These are phyloP conservation scores for Knufia petricola DNA, from an alignment of 2,329 filamentous ascomycete genomes.

Conservation along the genomic window DNA sequence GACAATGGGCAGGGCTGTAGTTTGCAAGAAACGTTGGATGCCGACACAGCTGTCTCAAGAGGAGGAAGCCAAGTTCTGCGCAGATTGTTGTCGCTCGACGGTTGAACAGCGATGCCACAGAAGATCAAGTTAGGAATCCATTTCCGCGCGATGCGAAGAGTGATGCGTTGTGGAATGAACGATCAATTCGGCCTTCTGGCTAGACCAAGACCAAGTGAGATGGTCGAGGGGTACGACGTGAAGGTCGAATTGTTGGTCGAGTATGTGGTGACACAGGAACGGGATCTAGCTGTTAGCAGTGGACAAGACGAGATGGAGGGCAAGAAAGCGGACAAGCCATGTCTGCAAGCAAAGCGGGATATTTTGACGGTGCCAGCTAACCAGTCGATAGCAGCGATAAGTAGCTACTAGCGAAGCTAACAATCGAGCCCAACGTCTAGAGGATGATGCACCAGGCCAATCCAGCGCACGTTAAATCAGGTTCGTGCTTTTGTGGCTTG, in stretches of 20 bases:
- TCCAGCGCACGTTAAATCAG: constrained; percentile 11
- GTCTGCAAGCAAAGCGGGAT: constrained; percentile 12
- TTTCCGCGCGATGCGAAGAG: background rate
- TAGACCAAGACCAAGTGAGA: background rate
- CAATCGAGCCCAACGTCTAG: constrained; percentile 12
- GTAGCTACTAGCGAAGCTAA: constrained; percentile 7
- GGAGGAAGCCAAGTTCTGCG: too few relatives aligned
- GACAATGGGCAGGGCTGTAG: too few relatives aligned
- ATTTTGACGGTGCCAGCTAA: constrained; percentile 22
- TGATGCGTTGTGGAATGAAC: background rate
- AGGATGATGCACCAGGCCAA: constrained; percentile 22
- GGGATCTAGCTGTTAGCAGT: background rate
- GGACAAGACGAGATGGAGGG: constrained; percentile 7
- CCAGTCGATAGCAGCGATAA: constrained; percentile 20
- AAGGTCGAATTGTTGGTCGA: background rate
- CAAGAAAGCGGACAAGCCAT: constrained; percentile 7
- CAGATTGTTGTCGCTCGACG: too few relatives aligned
- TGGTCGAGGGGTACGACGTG: background rate
- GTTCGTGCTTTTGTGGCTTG: constrained; percentile 18
- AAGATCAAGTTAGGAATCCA: background rate
- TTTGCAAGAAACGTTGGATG: too few relatives aligned
- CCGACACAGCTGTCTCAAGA: too few relatives aligned
- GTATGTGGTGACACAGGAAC: background rate
- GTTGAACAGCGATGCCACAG: too few relatives aligned
- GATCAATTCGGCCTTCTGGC: background rate